Evolutionary conservation across 2,329 filamentous ascomycete genomes (phyloP), one percentile per base, ranked within the genome.

Genomic region (Xylariales sp.): DNA sequence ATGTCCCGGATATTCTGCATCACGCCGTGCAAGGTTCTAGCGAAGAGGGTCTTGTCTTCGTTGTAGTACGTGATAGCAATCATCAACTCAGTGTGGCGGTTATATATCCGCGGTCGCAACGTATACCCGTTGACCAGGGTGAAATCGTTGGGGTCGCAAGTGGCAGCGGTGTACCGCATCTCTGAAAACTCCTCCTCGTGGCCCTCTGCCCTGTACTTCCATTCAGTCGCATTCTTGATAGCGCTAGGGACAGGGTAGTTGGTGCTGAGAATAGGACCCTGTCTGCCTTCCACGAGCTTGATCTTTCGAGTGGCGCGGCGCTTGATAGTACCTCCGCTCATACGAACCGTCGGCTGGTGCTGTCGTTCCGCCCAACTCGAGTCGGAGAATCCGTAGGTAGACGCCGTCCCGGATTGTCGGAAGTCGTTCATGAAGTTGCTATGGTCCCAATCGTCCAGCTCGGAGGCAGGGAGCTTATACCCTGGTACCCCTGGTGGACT

Each of bases 1-100:
- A 98, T 97, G 56, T 98, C 93, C 45, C 91, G 82, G 53, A 98
- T 93, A 60, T 98, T 98, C 61, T 94, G 89, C 88, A 98, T 95
- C 40, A 98, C 88, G 39, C 91, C 93, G 60, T 97, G 89, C 91
- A 98, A 97, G 1, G 93, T 98, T 33, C 93, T 80, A 5, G 93
- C 96, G 53, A 98, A 97, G 56, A 89, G 81, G 52, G 95, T 88
- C 58, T 97, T 93, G 63, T 96, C 87, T 65, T 98, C 93, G 63
- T 98, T 98, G 70, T 96, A 97, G 93, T 97, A 97, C 51, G 93
- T 98, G 44, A 98, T 73, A 59, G 90, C 95, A 53, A 98, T 95
- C 59, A 97, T 91, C 7, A 98, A 69, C 63, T 98, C 93, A 0
- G 91, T 97, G 62, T 97, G 90, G 46, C 93, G 79, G 76, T 97